Evolutionary conservation across 2,329 filamentous ascomycete species (phyloP).

Genomic region (Cercospora janseana): DNA sequence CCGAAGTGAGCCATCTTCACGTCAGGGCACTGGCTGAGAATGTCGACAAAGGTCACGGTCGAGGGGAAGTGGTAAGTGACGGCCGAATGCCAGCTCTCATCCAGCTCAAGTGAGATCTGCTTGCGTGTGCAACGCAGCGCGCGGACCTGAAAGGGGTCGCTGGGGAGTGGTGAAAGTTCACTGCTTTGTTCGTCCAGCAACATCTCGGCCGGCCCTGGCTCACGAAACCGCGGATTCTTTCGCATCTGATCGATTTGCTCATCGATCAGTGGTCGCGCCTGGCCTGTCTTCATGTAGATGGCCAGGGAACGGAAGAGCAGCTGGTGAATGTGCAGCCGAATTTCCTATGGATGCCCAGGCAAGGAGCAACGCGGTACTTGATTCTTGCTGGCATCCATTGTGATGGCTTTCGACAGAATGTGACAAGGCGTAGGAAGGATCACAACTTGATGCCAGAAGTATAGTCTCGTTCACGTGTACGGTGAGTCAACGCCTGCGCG

Average conservation of each 20-base stretch:
- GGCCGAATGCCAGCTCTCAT: slow-evolving; percentile 12
- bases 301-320: slow-evolving; percentile 2
- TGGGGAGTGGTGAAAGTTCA: slow-evolving; percentile 1
- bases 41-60: slow-evolving; percentile 13
- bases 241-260: too few species aligned
- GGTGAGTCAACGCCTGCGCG: too few species aligned
- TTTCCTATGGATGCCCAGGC: neutral
- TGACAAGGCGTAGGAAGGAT: too few species aligned
- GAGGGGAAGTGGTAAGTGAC: slow-evolving; percentile 15
- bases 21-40: slow-evolving; percentile 14
- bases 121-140: slow-evolving; percentile 8
- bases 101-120: slow-evolving; percentile 3
- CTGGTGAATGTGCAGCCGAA: slow-evolving; percentile 2
- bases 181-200: neutral
- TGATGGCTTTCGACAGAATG: too few species aligned
- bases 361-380: neutral
- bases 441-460: too few species aligned
- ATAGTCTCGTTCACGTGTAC: too few species aligned
- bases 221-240: too few species aligned
- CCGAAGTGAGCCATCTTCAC: slow-evolving; percentile 5
- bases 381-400: neutral
- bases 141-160: neutral
- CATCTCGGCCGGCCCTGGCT: too few species aligned
- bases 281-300: neutral
- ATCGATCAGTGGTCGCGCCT: neutral